Evolutionary conservation across 2,329 filamentous ascomycete genomes (phyloP).

Genomic region (Mariannaea sp.): DNA sequence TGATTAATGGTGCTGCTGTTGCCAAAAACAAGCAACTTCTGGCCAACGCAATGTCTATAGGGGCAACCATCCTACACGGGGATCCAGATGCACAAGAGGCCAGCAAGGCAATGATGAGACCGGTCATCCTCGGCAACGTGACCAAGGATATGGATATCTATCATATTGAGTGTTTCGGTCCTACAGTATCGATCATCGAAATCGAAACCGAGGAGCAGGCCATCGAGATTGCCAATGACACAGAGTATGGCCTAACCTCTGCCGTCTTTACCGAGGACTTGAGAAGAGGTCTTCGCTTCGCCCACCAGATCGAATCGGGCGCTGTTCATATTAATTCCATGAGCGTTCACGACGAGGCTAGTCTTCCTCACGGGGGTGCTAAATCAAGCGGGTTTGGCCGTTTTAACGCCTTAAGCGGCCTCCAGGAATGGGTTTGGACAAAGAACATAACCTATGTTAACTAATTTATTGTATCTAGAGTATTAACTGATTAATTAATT

Average conservation of each 20-base stretch:
- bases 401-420: slow-evolving; percentile 14
- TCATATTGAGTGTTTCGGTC: slow-evolving; percentile 75
- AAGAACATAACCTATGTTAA: slow-evolving; percentile 19
- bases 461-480: too few relatives aligned
- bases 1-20: slow-evolving; percentile 12
- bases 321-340: slow-evolving; percentile 47
- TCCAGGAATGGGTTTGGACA: slow-evolving; percentile 16
- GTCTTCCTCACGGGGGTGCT: slow-evolving; percentile 18
- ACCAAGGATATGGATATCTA: slow-evolving; percentile 70
- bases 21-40: slow-evolving; percentile 56
- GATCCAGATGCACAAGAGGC: slow-evolving; percentile 38
- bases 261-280: slow-evolving; percentile 75
- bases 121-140: slow-evolving; percentile 69
- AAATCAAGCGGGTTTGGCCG: slow-evolving; percentile 21
- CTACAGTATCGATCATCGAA: slow-evolving; percentile 69
- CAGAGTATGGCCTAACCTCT: slow-evolving; percentile 73
- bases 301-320: slow-evolving; percentile 65
- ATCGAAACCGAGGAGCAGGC: slow-evolving; percentile 72
- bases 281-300: slow-evolving; percentile 58
- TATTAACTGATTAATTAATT: too few relatives aligned
- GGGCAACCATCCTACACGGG: slow-evolving; percentile 59
- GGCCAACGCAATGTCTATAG: slow-evolving; percentile 60
- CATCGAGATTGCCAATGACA: slow-evolving; percentile 75
- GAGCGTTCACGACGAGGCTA: slow-evolving; percentile 21
- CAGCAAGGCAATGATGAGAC: slow-evolving; percentile 54